Conservation (phyloP, 768 basidiomycete genomes). For the Leccinum imitatum region DNA sequence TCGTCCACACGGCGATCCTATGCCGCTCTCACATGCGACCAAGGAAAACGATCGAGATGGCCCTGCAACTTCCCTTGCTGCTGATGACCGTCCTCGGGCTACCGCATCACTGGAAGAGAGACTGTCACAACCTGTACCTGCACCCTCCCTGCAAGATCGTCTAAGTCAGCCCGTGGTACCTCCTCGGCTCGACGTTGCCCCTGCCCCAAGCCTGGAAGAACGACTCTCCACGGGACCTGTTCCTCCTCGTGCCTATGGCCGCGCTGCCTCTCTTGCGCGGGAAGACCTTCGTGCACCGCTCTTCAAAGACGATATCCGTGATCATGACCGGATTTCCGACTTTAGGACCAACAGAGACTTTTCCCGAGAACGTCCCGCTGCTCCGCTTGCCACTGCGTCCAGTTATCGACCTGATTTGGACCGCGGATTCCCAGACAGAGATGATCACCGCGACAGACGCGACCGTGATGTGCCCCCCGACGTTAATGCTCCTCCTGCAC, state of each 20-base stretch:
- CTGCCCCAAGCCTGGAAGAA: constrained; percentile 41
- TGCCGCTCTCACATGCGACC: constrained; percentile 14
- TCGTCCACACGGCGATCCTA: constrained; percentile 20
- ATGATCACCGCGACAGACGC: constrained; percentile 33
- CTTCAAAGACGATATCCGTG: constrained; percentile 32
- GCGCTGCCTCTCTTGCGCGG: constrained; percentile 31
- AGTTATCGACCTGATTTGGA: constrained; percentile 42
- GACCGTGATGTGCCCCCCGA: constrained; percentile 37
- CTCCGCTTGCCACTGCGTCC: constrained; percentile 11
- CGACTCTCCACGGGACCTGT: constrained; percentile 38
- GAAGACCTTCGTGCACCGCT: constrained; percentile 35
- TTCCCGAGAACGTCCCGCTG: constrained; percentile 36
- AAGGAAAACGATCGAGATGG: constrained; percentile 30
- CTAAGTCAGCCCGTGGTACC: constrained; percentile 32
- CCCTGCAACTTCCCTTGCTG: constrained; percentile 16
- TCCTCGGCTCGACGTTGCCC: constrained; percentile 22
- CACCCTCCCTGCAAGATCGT: constrained; percentile 40
- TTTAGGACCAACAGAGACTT: constrained; percentile 33
- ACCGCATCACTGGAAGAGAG: constrained; percentile 40
- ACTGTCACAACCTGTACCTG: constrained; percentile 33
- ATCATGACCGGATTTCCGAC: constrained; percentile 23
- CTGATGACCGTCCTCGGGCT: constrained; percentile 30
- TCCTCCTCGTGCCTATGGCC: constrained; percentile 23
- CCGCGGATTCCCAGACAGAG: constrained; percentile 34
- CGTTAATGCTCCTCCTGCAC: constrained; percentile 32